Percentiles rank a stretch among this genome's conserved stretches.
These are phyloP conservation scores for Fusarium globosum DNA, from an alignment of 2,329 filamentous ascomycete genomes.

Conservation along the genomic window DNA sequence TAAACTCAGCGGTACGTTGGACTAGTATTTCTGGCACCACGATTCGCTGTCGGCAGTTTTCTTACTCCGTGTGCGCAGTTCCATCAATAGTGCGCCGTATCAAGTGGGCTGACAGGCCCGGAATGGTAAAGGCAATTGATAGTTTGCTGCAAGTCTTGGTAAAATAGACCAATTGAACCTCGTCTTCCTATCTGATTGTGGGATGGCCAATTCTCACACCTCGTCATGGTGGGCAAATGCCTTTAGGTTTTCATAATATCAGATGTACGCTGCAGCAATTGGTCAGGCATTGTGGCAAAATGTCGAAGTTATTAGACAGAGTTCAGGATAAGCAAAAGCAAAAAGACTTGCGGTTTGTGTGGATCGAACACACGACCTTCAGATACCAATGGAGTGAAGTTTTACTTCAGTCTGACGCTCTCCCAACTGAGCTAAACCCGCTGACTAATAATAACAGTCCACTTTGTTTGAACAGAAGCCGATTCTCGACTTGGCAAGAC, in stretches of 20 bases:
- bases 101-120: neutral
- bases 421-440: constrained; percentile 26
- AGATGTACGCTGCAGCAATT: too few relatives aligned
- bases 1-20: fast-evolving
- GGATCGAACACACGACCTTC: constrained; percentile 2
- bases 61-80: neutral
- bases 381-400: constrained; percentile 1
- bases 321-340: too few relatives aligned
- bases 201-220: neutral
- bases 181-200: neutral
- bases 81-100: neutral
- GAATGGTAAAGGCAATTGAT: neutral
- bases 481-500: too few relatives aligned
- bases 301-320: too few relatives aligned
- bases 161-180: neutral
- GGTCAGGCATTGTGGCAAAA: too few relatives aligned
- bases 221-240: too few relatives aligned
- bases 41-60: fast-evolving
- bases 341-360: neutral
- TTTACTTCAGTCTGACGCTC: constrained; percentile 13
- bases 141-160: neutral
- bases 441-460: constrained; percentile 10
- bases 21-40: neutral
- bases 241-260: too few relatives aligned
- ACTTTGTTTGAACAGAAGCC: too few relatives aligned